Conservation (phyloP, 1,139 yeast species). For the Meyerozyma elateridarum region DNA sequence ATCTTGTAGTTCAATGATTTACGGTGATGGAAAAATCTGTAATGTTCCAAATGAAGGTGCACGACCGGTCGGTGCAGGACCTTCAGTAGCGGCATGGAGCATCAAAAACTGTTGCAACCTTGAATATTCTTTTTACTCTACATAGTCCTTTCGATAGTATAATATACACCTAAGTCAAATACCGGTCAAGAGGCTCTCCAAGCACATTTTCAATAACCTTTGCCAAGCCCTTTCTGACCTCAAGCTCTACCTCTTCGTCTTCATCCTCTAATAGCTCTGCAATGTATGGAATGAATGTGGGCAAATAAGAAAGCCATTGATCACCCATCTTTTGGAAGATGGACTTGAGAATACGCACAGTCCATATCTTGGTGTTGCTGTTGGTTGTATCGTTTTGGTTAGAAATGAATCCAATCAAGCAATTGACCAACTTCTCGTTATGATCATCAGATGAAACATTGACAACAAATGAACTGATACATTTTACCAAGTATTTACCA, state of each 20-base stretch:
- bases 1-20: no score
- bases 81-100: no score
- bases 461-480: conserved; percentile 70
- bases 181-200: conserved; percentile 93
- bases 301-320: conserved; percentile 86
- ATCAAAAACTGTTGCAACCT: no score
- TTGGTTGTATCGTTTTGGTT: conserved; percentile 26
- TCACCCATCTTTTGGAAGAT: conserved; percentile 92
- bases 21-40: conserved; percentile 3
- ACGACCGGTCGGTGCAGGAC: neutral
- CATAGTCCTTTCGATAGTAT: neutral
- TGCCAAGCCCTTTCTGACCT: conserved; percentile 88
- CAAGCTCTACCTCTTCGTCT: conserved; percentile 87
- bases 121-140: no score
- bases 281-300: conserved; percentile 91
- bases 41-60: conserved; percentile 2
- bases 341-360: conserved; percentile 71
- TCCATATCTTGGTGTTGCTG: conserved; percentile 64
- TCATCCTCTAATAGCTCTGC: conserved; percentile 96
- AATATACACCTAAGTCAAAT: conserved; percentile 52
- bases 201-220: conserved; percentile 86
- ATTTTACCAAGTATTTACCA: conserved; percentile 75
- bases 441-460: conserved; percentile 81
- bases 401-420: conserved; percentile 34
- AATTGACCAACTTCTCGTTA: conserved; percentile 46